phyloP scores from a whole-genome alignment of 2,329 filamentous ascomycete genomes.

The Zarea fungicola region DNA sequence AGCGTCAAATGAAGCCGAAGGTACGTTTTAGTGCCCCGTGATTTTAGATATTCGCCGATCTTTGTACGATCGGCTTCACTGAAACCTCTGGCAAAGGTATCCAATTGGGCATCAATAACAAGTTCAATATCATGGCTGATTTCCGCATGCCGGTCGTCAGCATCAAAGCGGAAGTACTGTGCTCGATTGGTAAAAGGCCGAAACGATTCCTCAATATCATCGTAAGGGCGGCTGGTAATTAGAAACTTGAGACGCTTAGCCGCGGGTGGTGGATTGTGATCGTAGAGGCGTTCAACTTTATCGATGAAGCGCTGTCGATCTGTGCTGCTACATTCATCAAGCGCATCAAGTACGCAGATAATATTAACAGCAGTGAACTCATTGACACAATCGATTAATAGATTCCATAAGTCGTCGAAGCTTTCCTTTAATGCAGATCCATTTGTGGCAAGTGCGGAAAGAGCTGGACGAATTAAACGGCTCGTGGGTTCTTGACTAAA shows the following conservation, averaged over 20 bases:
- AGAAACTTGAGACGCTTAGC: constrained; percentile 26
- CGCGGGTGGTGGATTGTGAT: not conserved
- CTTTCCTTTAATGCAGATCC: not conserved
- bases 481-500: not conserved
- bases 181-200: constrained; percentile 4
- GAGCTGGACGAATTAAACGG: not conserved
- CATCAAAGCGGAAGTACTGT: constrained; percentile 22
- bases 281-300: not conserved
- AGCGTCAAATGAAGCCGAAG: not conserved
- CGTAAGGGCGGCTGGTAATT: constrained; percentile 28
- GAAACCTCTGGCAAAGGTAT: constrained; percentile 17
- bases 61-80: not conserved
- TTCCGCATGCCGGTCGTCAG: constrained; percentile 21
- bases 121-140: constrained; percentile 28
- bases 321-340: not conserved
- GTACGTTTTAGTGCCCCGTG: not conserved
- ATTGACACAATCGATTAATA: not conserved
- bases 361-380: not conserved
- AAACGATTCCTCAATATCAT: constrained; percentile 19
- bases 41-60: not conserved
- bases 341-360: not conserved
- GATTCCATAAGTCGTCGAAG: not conserved
- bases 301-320: not conserved
- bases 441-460: not conserved
- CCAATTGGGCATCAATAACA: constrained; percentile 23